phyloP scores from a whole-genome alignment of 192 early-diverging fungal genomes.

The Linderina pennispora region DNA sequence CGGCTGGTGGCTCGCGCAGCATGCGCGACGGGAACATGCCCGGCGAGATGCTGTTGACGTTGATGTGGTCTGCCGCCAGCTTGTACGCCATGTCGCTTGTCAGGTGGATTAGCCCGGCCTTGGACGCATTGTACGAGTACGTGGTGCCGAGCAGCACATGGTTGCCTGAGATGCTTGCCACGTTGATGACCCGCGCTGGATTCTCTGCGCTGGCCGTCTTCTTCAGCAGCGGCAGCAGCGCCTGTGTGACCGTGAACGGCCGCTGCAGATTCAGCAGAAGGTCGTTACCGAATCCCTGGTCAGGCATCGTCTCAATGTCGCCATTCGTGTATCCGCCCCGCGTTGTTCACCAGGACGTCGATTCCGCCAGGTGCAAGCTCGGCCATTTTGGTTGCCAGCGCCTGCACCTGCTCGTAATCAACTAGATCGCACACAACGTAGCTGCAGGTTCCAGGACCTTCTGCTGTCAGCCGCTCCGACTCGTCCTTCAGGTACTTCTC shows the following conservation, averaged over 20 bases:
- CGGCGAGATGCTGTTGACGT: conserved; percentile 55
- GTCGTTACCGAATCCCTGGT: conserved; percentile 54
- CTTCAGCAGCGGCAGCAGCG: conserved; percentile 57
- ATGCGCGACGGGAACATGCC: conserved; percentile 61
- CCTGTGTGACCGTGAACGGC: conserved; percentile 62
- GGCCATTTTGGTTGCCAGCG: conserved; percentile 14
- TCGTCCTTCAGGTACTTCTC: conserved; percentile 45
- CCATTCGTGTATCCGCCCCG: conserved; percentile 16
- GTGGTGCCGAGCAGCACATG: conserved; percentile 41
- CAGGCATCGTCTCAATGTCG: conserved; percentile 38
- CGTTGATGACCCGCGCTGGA: conserved; percentile 76
- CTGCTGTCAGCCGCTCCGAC: conserved; percentile 54
- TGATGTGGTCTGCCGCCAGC: conserved; percentile 44
- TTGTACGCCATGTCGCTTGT: conserved; percentile 51
- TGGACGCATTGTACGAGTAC: conserved; percentile 60
- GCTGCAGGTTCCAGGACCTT: conserved; percentile 61
- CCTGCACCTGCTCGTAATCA: conserved; percentile 44
- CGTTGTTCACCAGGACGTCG: conserved; percentile 79
- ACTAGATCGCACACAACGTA: conserved; percentile 60
- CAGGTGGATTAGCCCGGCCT: conserved; percentile 63
- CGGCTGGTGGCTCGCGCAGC: conserved; percentile 50
- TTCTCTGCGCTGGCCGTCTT: conserved; percentile 46
- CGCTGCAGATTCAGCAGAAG: conserved; percentile 73
- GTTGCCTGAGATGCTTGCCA: conserved; percentile 58
- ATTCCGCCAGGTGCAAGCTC: conserved; percentile 44